These are phyloP conservation scores for Apophysomyces ossiformis DNA, from an alignment of 371 early-diverging fungal species.

Conservation along the genomic window DNA sequence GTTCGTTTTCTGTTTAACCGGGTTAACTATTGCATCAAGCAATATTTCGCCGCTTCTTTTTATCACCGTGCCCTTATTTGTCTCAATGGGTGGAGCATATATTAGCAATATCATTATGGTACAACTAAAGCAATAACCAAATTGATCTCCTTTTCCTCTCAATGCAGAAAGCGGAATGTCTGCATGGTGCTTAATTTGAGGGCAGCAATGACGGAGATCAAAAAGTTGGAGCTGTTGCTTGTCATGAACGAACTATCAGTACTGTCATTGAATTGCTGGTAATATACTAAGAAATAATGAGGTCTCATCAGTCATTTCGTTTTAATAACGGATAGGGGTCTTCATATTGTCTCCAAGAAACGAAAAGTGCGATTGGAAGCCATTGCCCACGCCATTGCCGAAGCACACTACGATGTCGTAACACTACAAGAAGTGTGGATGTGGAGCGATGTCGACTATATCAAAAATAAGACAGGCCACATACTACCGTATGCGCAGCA, in stretches of 20 bases:
- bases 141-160: no score
- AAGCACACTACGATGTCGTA: constrained; percentile 55
- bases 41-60: no score
- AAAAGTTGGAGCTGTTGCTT: neutral
- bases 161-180: no score
- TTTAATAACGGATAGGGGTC: constrained; percentile 45
- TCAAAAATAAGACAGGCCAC: constrained; percentile 33
- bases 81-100: no score
- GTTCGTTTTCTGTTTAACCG: no score
- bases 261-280: constrained; percentile 64
- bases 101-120: no score
- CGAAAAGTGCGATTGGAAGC: constrained; percentile 52
- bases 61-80: no score
- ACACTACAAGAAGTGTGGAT: constrained; percentile 71
- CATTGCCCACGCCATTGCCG: constrained; percentile 55
- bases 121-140: no score
- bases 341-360: constrained; percentile 55
- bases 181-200: no score
- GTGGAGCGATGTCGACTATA: constrained; percentile 51
- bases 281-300: constrained; percentile 14
- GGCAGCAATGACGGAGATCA: no score
- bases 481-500: constrained; percentile 52
- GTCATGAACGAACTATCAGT: constrained; percentile 39
- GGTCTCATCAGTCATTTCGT: neutral
- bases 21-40: no score